phyloP scores from a whole-genome alignment of 306 rosid genomes.

The Nissolia schottii region DNA sequence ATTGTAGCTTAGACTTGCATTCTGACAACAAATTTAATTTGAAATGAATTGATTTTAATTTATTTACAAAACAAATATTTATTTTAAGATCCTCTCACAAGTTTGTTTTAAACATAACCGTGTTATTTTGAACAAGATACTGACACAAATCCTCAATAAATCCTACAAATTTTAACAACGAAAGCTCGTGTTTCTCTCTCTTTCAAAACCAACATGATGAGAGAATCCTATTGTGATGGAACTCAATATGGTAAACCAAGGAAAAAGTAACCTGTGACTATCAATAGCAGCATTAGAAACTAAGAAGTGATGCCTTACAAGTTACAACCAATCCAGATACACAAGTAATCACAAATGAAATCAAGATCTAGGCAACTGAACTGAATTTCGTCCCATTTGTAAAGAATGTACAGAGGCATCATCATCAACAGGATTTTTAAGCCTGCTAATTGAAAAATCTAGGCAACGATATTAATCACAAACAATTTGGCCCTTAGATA shows the following conservation, averaged over 20 bases:
- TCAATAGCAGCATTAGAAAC: slow-evolving; percentile 31
- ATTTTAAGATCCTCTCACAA: no score
- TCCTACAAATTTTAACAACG: no score
- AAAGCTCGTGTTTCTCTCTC: no score
- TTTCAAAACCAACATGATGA: no score
- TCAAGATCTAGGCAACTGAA: slow-evolving; percentile 46
- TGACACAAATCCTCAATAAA: no score
- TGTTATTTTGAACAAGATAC: no score
- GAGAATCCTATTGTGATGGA: no score
- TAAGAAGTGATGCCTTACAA: slow-evolving; percentile 23
- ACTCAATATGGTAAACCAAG: not conserved
- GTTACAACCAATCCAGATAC: slow-evolving; percentile 37
- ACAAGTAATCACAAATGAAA: slow-evolving; percentile 34
- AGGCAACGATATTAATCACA: slow-evolving; percentile 29
- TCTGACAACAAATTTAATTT: no score
- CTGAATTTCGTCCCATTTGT: slow-evolving; percentile 53
- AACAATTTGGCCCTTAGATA: slow-evolving; percentile 19
- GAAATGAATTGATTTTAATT: no score
- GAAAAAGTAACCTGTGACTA: not conserved
- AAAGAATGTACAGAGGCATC: slow-evolving; percentile 60
- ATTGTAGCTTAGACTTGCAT: no score
- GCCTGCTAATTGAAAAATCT: slow-evolving; percentile 35
- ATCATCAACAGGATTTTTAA: slow-evolving; percentile 39
- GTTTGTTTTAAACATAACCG: no score
- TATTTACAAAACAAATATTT: no score